Percentiles rank a stretch among this genome's conserved stretches.
Conservation (phyloP, 805 yeast species). For the Kazachstania kunashirensis region DNA sequence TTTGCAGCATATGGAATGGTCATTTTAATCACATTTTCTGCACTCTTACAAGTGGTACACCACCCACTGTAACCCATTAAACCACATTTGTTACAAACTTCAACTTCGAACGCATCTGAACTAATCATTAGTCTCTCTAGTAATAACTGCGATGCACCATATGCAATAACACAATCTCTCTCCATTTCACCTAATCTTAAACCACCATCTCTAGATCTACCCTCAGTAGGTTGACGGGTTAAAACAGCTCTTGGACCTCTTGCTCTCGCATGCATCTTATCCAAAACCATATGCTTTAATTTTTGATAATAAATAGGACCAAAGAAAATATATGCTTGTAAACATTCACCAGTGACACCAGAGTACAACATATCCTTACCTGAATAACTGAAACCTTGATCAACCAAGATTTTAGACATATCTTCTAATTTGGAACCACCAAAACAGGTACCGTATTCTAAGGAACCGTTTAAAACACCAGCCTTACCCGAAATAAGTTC, state of each 20-base stretch:
- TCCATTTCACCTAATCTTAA: slow-evolving; percentile 98
- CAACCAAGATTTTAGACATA: slow-evolving; percentile 83
- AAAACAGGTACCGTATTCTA: slow-evolving; percentile 96
- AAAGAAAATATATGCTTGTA: slow-evolving; percentile 95
- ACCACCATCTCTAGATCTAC: slow-evolving; percentile 98
- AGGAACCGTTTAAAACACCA: slow-evolving; percentile 83
- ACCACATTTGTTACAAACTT: slow-evolving; percentile 88
- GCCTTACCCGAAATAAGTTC: slow-evolving; percentile 96
- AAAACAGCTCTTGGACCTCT: slow-evolving; percentile 97
- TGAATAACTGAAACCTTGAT: slow-evolving; percentile 85
- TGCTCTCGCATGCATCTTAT: slow-evolving; percentile 99
- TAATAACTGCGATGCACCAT: slow-evolving; percentile 92
- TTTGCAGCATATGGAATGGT: slow-evolving; percentile 99
- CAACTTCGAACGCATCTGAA: slow-evolving; percentile 96
- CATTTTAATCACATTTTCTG: slow-evolving; percentile 82
- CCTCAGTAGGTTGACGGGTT: slow-evolving; percentile 97
- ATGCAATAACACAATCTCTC: slow-evolving; percentile 98
- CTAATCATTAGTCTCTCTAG: slow-evolving; percentile 92
- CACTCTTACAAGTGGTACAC: slow-evolving; percentile 93
- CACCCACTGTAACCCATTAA: slow-evolving; percentile 95
- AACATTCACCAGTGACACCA: slow-evolving; percentile 94
- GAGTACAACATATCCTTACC: slow-evolving; percentile 97
- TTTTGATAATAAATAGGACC: slow-evolving; percentile 98
- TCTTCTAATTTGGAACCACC: slow-evolving; percentile 96
- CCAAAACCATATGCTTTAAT: slow-evolving; percentile 96